Evolutionary conservation across 495 filamentous ascomycete species (phyloP).

Genomic region (Daldinia loculata): DNA sequence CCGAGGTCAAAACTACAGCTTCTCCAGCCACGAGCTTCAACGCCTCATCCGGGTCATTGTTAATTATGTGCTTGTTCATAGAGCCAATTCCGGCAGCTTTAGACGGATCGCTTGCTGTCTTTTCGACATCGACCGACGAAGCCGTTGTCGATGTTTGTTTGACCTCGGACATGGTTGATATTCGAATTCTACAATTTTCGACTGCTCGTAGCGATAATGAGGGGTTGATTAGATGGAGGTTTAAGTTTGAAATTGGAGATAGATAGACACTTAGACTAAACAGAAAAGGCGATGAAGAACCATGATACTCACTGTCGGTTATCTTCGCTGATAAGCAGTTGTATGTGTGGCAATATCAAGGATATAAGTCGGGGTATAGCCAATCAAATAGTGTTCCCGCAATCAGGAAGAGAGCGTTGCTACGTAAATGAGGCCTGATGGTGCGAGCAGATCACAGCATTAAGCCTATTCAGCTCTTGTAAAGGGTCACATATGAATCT

Average conservation of each 20-base stretch:
- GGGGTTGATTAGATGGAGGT: constrained; percentile 2
- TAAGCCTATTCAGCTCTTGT: background rate
- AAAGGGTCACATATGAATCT: background rate
- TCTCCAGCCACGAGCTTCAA: constrained; percentile 46
- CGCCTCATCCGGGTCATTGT: constrained; percentile 45
- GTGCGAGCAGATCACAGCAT: background rate
- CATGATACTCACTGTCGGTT: constrained; percentile 28
- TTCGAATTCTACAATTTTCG: background rate
- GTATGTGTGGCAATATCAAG: constrained; percentile 14
- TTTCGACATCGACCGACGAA: constrained; percentile 32
- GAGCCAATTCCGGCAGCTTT: constrained; percentile 4
- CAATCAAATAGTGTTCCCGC: constrained; percentile 14
- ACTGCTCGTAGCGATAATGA: background rate
- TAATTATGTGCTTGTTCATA: constrained; percentile 32
- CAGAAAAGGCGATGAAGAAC: background rate
- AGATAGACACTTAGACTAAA: background rate
- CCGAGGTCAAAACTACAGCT: constrained; percentile 46
- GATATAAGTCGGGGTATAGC: constrained; percentile 5
- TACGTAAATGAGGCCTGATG: background rate
- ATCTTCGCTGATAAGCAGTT: constrained; percentile 24
- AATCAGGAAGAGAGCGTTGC: background rate
- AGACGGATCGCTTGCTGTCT: constrained; percentile 21
- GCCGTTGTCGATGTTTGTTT: constrained; percentile 9
- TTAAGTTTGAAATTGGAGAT: background rate
- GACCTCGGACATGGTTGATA: constrained; percentile 27